Conservation (phyloP, 1,139 yeast genomes). For the Sugiyamaella xylanicola region DNA sequence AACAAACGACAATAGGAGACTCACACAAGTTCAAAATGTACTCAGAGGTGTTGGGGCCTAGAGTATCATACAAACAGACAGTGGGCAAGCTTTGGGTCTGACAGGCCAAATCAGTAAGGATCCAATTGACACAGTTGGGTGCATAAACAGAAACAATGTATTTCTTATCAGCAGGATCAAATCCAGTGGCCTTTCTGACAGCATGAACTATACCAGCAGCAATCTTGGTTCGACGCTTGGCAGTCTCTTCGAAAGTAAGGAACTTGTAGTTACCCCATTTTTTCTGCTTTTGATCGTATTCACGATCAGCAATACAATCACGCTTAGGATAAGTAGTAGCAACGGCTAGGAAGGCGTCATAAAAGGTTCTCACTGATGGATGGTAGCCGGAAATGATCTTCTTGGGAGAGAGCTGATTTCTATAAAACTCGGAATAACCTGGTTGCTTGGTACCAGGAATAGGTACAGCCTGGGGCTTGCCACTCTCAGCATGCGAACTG, state of each 20-base stretch:
- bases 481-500: constrained; percentile 17
- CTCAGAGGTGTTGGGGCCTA: constrained; percentile 61
- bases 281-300: constrained; percentile 48
- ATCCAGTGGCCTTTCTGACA: constrained; percentile 26
- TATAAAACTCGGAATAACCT: constrained; percentile 58
- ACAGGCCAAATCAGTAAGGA: constrained; percentile 61
- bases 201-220: constrained; percentile 67
- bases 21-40: constrained; percentile 60
- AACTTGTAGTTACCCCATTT: constrained; percentile 52
- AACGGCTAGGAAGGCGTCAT: constrained; percentile 52
- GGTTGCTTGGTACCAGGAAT: constrained; percentile 51
- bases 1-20: constrained; percentile 56
- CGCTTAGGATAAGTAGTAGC: constrained; percentile 44
- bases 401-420: constrained; percentile 48
- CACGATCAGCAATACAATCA: constrained; percentile 57
- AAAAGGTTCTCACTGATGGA: constrained; percentile 54
- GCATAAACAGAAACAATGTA: constrained; percentile 60
- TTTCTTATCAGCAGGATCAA: constrained; percentile 39
- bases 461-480: constrained; percentile 44
- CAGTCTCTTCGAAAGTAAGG: constrained; percentile 50
- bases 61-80: constrained; percentile 66
- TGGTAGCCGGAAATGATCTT: constrained; percentile 51
- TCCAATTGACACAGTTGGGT: constrained; percentile 62
- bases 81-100: constrained; percentile 53
- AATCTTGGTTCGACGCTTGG: constrained; percentile 50